Base-by-base conservation (phyloP, 352 stramenopile genomes). In the Globisporangium barbulae region DNA sequence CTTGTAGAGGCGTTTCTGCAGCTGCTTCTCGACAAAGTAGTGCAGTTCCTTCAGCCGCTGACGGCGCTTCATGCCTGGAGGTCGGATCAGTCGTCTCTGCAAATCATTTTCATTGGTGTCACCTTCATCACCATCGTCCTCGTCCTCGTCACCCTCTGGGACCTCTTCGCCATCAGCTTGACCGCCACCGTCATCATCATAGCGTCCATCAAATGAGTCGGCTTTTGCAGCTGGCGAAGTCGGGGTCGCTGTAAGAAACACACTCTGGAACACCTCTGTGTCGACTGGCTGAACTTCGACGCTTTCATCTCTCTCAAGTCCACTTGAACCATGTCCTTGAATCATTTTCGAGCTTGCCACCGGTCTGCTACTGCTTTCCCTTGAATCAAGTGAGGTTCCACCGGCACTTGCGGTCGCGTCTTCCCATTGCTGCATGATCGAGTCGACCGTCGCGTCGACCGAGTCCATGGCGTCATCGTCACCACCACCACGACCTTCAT, bases 1-100 rank as follows among this genome's bases (percentile, higher is more conserved):
- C 28, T 74, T 78, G 37, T 77, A 78, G 25, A 91, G 68, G n/a
- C 83, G 74, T 55, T 88, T 89, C 61, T 89, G 79, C 0, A 91
- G 64, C 49, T 90, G 81, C 2, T 74, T 82, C 33, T 83, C 73
- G 15, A 90, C 79, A 64, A 88, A 91, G 0, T 70, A 64, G 33
- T 89, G 81, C 21, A 91, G 66, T 13, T 91, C 76, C 60, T 85
- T 80, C 53, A 91, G 59, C 8, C 83, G 66, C 42, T 79, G 67
- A 0, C 83, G 74, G 35, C 83, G 71, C 28, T 78, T 85, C 21
- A 89, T 63, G 0, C 81, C 81, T 5, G 83, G 83, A 4, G 17
- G 56, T 45, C 48, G 68, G 21, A 61, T 57, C 3, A 39, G 12
- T 8, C 31, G 25, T 15, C 28, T 41, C 52, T 45, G 33, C 9